phyloP scores from a whole-genome alignment of 306 rosid species.

The Crotalaria pallida region DNA sequence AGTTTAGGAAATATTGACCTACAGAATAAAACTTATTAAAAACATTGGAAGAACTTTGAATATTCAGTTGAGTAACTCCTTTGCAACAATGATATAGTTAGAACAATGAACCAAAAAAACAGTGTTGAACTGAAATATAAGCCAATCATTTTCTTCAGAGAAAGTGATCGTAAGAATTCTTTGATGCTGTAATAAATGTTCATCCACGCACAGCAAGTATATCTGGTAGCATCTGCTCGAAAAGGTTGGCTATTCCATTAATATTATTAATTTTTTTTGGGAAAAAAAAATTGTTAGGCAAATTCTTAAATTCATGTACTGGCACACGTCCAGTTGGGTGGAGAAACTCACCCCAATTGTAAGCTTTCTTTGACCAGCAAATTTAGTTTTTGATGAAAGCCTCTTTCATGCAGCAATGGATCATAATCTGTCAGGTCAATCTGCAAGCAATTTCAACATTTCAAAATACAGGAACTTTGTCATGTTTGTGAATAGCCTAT shows the following conservation, averaged over 20 bases:
- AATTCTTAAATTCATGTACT: constrained; percentile 10
- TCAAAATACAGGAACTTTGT: constrained; percentile 8
- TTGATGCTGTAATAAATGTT: neutral
- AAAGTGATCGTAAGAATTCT: constrained; percentile 12
- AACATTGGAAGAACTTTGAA: neutral
- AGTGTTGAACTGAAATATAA: neutral
- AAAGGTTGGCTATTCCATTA: neutral
- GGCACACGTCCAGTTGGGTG: constrained; percentile 21
- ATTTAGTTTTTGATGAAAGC: constrained; percentile 66
- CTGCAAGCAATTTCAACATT: constrained; percentile 45
- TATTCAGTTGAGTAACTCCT: constrained; percentile 8
- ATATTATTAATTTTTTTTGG: neutral
- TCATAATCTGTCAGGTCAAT: constrained; percentile 53
- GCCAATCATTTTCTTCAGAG: constrained; percentile 6
- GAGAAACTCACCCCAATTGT: constrained; percentile 43
- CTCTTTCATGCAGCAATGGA: constrained; percentile 73
- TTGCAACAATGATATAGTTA: constrained; percentile 9
- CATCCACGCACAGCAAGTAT: neutral
- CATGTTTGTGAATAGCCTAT: neutral
- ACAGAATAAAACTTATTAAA: constrained; percentile 23
- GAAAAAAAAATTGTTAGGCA: neutral
- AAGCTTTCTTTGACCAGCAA: constrained; percentile 62
- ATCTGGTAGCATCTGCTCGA: constrained; percentile 5
- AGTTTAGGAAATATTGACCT: constrained; percentile 44
- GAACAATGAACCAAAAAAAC: neutral